Evolutionary conservation across 768 basidiomycete genomes (phyloP).

Genomic region (Suillus ampliporus): DNA sequence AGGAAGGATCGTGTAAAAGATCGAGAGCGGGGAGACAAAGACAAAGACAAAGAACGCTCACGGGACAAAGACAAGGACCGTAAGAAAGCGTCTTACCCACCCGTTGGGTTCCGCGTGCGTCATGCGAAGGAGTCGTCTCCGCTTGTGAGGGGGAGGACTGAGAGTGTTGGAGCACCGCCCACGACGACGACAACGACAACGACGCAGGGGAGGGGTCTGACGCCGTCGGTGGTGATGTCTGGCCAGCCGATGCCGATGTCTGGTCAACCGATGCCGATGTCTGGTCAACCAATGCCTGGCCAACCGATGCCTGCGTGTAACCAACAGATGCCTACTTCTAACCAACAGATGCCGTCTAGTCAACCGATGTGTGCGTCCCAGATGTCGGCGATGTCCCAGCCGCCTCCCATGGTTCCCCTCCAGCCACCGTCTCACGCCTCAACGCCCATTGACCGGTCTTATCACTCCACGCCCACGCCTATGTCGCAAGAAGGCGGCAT

Average conservation of each 20-base stretch:
- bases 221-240: constrained; percentile 15
- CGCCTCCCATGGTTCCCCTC: neutral
- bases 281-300: constrained; percentile 11
- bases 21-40: constrained; percentile 3
- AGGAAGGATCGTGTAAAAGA: constrained; percentile 1
- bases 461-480: constrained; percentile 4
- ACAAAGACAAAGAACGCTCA: constrained; percentile 2
- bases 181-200: constrained; percentile 20
- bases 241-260: constrained; percentile 14
- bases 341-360: neutral
- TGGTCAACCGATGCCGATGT: constrained; percentile 14
- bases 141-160: constrained; percentile 19
- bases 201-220: constrained; percentile 7
- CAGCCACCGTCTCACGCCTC: constrained; percentile 10
- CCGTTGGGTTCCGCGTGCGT: constrained; percentile 54
- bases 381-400: neutral
- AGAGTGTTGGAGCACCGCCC: constrained; percentile 14
- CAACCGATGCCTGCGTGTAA: constrained; percentile 15
- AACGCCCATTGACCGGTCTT: constrained; percentile 8
- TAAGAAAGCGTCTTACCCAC: constrained; percentile 49
- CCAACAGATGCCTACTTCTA: neutral
- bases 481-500: constrained; percentile 17
- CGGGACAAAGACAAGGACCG: constrained; percentile 47
- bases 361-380: constrained; percentile 7
- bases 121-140: constrained; percentile 40